Conservation (phyloP, 768 basidiomycete genomes). For the Mycena vulgaris region DNA sequence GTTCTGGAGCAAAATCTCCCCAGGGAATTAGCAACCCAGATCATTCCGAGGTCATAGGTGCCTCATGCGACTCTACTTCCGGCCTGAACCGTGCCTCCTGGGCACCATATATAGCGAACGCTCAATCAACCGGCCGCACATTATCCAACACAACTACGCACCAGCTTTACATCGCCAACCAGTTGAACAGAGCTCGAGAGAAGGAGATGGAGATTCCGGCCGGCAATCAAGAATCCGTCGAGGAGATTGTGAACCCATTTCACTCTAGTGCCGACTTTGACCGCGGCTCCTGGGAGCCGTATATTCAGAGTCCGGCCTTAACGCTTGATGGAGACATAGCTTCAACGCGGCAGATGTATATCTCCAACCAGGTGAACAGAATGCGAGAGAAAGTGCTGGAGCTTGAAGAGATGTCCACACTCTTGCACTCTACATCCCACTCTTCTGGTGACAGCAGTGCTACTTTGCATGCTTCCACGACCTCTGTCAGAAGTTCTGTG, state of each 20-base stretch:
- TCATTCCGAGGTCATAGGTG: not conserved
- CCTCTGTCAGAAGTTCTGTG: too few relatives aligned
- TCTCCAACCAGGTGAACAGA: constrained; percentile 25
- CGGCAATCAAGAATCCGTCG: too few relatives aligned
- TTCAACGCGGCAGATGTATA: constrained; percentile 29
- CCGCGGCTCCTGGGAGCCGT: not conserved
- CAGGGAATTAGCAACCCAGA: not conserved
- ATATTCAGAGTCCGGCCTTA: not conserved
- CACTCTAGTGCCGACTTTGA: too few relatives aligned
- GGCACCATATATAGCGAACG: too few relatives aligned
- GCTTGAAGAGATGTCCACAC: constrained; percentile 17
- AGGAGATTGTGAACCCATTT: too few relatives aligned
- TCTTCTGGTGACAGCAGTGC: not conserved
- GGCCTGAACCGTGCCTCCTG: not conserved
- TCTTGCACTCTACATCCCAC: not conserved
- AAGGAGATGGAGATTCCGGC: too few relatives aligned
- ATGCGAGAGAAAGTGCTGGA: constrained; percentile 16
- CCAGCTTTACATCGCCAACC: too few relatives aligned
- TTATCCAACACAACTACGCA: too few relatives aligned
- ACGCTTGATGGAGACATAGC: not conserved
- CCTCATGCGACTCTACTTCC: not conserved
- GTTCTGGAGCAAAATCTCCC: not conserved
- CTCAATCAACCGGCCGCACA: too few relatives aligned
- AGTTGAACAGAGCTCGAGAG: too few relatives aligned
- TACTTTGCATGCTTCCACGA: not conserved